Percentiles rank a stretch among this genome's conserved stretches.
Conservation (phyloP, 345 rosid species). For the Mangifera indica region DNA sequence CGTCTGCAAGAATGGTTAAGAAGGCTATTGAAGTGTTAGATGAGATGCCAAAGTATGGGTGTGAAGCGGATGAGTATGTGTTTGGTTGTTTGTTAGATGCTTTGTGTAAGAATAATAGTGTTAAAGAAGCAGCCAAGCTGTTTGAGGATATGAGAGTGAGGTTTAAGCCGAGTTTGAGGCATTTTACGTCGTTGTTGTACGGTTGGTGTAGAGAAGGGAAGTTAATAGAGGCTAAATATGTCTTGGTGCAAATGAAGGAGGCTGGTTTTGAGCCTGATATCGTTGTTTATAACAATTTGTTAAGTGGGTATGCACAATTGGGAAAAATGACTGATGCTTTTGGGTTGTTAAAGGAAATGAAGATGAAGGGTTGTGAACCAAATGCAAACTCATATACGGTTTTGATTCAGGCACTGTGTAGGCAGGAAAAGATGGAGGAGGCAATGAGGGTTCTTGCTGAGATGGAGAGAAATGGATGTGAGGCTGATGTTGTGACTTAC, state of each 20-base stretch:
- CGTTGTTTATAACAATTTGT: conserved; percentile 73
- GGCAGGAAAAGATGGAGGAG: conserved; percentile 70
- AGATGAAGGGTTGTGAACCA: conserved; percentile 59
- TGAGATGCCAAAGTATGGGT: conserved; percentile 87
- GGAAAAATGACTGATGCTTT: conserved; percentile 75
- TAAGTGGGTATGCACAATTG: conserved; percentile 59
- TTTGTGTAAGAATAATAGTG: conserved; percentile 72
- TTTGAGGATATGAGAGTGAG: conserved; percentile 71
- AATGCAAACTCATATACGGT: conserved; percentile 64
- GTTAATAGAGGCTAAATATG: conserved; percentile 81
- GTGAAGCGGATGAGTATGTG: conserved; percentile 68
- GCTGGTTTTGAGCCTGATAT: conserved; percentile 76
- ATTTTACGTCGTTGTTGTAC: conserved; percentile 68
- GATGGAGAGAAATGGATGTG: conserved; percentile 73
- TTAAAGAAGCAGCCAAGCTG: conserved; percentile 80
- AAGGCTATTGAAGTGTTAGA: conserved; percentile 89
- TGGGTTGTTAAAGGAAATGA: conserved; percentile 80
- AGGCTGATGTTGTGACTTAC: conserved; percentile 71
- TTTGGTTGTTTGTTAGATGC: conserved; percentile 85
- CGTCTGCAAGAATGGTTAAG: conserved; percentile 66
- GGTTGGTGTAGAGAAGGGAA: conserved; percentile 96
- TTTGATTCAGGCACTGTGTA: conserved; percentile 71
- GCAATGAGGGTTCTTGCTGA: conserved; percentile 66
- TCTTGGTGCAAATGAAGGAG: conserved; percentile 82
- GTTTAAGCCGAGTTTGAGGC: conserved; percentile 52